These are phyloP conservation scores for Rosa hybrid DNA, from an alignment of 331 rosid species.

Conservation along the genomic window DNA sequence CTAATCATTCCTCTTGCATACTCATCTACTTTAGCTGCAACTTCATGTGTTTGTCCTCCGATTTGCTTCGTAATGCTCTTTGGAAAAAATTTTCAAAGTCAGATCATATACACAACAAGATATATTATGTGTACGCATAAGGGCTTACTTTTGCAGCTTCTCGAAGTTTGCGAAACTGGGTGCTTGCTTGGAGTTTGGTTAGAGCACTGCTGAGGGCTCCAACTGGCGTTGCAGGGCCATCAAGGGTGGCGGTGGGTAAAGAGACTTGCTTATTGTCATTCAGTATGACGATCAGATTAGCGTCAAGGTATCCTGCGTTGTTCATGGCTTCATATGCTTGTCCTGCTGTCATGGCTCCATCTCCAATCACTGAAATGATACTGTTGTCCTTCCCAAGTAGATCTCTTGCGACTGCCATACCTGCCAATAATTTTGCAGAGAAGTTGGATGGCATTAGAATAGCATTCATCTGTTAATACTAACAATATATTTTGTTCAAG, in stretches of 20 bases:
- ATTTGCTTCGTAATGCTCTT: conserved; percentile 63
- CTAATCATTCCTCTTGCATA: conserved; percentile 70
- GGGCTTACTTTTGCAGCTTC: conserved; percentile 86
- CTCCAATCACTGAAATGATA: conserved; percentile 83
- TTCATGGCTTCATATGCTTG: conserved; percentile 98
- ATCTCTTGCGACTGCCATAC: conserved; percentile 94
- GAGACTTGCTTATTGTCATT: conserved; percentile 92
- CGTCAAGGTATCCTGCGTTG: conserved; percentile 78
- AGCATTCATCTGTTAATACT: not conserved
- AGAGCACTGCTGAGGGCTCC: conserved; percentile 71
- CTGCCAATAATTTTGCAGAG: conserved; percentile 33
- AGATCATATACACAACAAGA: conserved; percentile 18
- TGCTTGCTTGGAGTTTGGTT: conserved; percentile 79
- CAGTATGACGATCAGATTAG: conserved; percentile 69
- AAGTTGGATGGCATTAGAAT: not conserved
- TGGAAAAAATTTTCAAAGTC: conserved; percentile 20
- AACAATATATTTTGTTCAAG: not conserved
- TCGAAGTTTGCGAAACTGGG: conserved; percentile 62
- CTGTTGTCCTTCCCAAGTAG: conserved; percentile 66
- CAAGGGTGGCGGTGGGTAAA: conserved; percentile 84
- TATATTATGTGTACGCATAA: conserved; percentile 9
- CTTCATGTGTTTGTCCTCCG: conserved; percentile 60
- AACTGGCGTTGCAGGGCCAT: conserved; percentile 54
- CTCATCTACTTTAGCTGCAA: conserved; percentile 79
- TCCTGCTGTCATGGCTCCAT: conserved; percentile 94